Evolutionary conservation across 2,329 filamentous ascomycete genomes (phyloP), one percentile per base, ranked within the genome.

Genomic region (Ophiocordyceps camponoti-floridani): DNA sequence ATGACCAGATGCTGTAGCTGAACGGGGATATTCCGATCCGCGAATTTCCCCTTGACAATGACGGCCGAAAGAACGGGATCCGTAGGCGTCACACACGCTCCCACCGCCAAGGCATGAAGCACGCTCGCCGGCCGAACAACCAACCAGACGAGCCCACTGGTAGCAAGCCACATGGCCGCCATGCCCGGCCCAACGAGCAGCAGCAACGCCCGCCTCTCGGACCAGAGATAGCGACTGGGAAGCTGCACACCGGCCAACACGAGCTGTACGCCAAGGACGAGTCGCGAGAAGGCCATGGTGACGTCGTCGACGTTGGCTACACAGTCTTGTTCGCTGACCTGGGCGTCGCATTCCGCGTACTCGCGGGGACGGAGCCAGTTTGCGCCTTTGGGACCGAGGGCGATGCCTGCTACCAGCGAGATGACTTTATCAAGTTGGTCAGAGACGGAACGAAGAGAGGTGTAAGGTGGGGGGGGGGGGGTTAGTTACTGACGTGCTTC

Each of bases 1-100:
- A 83, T 73, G 54, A 86, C 84, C 52, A 86, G 84, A 50, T 82
- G 78, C 64, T 94, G 86, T 43, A 95, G 65, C 27, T 80, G 74
- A 46, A 78, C 79, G 0, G 88, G 86, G 16, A 94, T 80, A 57
- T 94, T 91, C 54, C 87, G 82, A 55, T 94, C 87, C 1, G 88
- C 88, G 56, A 94, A 95, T 53, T 84, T 88, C 30, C 87, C 87
- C 65, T 94, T 94, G 41, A 94, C 85, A 46, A 94, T 94, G 3
- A 83, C 83, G 50, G 91, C 89, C 14, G 83, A 89, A 35, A 94
- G 62, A 1, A 94, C 78, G 0, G 88, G 88, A 54, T 95, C 88
- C 0, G 88, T 94, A 0, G 87, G 88, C 2, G 88, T 91, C n/a
- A 95, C 78, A 55, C 87, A 94, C 1, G 87, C 83, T 1, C 79